Evolutionary conservation across 2,329 filamentous ascomycete species (phyloP).

Genomic region (Talaromyces pinophilus): DNA sequence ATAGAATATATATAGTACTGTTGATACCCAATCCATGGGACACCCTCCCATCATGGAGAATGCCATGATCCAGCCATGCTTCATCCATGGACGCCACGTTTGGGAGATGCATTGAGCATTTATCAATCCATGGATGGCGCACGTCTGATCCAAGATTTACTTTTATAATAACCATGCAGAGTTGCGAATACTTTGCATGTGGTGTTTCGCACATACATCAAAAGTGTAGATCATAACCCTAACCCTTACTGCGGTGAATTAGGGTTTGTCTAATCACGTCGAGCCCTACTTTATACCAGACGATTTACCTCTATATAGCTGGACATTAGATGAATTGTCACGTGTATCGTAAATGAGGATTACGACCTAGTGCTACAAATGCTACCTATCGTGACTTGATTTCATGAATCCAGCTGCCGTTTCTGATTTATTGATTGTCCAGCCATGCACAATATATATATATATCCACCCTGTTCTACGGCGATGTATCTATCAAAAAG

Average conservation of each 20-base stretch:
- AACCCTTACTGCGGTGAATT: neutral
- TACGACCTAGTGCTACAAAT: neutral
- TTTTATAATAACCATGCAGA: too few relatives aligned
- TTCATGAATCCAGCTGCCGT: neutral
- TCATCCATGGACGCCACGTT: neutral
- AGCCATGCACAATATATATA: neutral
- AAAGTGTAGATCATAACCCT: neutral
- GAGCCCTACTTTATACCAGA: neutral
- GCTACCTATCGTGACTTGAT: neutral
- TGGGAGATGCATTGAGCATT: neutral
- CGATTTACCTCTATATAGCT: neutral
- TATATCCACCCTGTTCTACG: neutral
- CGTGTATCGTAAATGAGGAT: neutral
- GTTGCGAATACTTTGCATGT: too few relatives aligned
- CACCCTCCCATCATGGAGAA: neutral
- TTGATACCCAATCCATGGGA: neutral
- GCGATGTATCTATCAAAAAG: neutral
- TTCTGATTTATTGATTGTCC: neutral
- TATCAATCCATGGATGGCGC: neutral
- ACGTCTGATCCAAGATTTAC: neutral
- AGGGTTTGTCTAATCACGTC: neutral
- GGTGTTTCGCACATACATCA: neutral
- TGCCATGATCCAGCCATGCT: constrained; percentile 1
- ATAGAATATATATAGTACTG: neutral
- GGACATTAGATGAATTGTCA: neutral